Base-by-base conservation (phyloP, 1,284 basidiomycete genomes). In the Boletus mariae region DNA sequence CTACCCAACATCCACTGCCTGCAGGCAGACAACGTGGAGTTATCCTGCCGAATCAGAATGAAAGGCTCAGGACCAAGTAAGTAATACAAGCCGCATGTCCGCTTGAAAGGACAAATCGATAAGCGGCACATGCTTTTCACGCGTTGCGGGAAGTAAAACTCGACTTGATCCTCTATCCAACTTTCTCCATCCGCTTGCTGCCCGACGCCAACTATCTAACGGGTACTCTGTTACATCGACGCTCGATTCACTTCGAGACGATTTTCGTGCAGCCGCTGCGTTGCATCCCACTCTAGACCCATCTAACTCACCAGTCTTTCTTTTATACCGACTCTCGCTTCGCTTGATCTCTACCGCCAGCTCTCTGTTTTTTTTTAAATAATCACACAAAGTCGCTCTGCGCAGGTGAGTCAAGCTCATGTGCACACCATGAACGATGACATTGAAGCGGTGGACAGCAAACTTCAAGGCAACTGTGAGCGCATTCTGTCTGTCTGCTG, bases 21-120 rank as follows among this genome's bases (percentile, higher is more conserved):
- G 81, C 80, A 84, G 83, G 83, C 83, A 82, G 69, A 74, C 74
- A 84, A 83, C 83, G 83, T 85, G 71, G 73, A 62, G 60, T 69
- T 63, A 53, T 50, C 58, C 55, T 68, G 54, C 69, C 68, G 63
- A 68, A 68, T 68, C 63, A 52, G 66, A 63, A 57, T 53, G 37
- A 66, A 57, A 44, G 53, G 32, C 49, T 56, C 52, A 59, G 57
- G 61, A 67, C 63, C 45, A 64, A 66, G 61, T 62, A 58, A 63
- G 65, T 68, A 71, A 66, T 70, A 65, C 57, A 31, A 34, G 66
- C 68, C 63, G 56, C 66, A 56, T 69, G 67, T 47, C 65, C 68
- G 65, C 63, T 68, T 69, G 57, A 62, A 53, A 55, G 55, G 59
- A 63, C 64, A 68, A 60, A 63, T 54, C 65, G 64, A 71, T 75